Evolutionary conservation across 495 filamentous ascomycete genomes (phyloP).

Genomic region (Rusavskia elegans): DNA sequence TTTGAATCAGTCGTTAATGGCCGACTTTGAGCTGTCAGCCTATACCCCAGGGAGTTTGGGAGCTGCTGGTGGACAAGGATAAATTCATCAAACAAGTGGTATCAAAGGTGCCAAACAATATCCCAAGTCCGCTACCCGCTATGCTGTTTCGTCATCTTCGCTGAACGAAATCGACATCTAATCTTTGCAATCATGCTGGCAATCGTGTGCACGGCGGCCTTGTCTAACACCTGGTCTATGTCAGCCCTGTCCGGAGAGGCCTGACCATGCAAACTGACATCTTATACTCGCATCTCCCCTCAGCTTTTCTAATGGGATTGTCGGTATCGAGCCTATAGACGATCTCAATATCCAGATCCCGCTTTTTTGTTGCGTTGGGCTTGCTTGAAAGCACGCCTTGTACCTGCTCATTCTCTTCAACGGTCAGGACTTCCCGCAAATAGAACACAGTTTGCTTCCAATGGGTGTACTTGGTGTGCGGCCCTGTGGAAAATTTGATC

Average conservation of each 20-base stretch:
- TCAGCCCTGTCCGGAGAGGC: conserved; percentile 14
- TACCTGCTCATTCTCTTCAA: conserved; percentile 63
- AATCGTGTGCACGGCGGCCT: not conserved
- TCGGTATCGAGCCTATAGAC: conserved; percentile 63
- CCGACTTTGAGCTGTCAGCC: no score
- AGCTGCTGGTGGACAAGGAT: no score
- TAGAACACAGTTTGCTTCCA: conserved; percentile 96
- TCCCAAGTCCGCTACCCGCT: not conserved
- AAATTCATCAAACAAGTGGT: no score
- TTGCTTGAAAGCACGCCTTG: conserved; percentile 58
- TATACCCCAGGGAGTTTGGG: no score
- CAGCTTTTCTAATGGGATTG: conserved; percentile 48
- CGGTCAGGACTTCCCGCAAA: conserved; percentile 66
- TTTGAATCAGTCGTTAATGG: no score
- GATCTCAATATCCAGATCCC: conserved; percentile 85
- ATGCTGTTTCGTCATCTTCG: not conserved
- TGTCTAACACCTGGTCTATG: conserved; percentile 25
- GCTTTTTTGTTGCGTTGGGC: conserved; percentile 85
- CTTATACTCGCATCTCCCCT: conserved; percentile 67
- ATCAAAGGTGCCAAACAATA: no score
- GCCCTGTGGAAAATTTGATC: conserved; percentile 70
- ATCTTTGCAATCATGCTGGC: not conserved
- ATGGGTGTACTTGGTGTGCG: conserved; percentile 83
- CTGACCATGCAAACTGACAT: conserved; percentile 44
- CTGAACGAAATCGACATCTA: not conserved